These are phyloP conservation scores for Scleromitrula shiraiana DNA, from an alignment of 2,329 filamentous ascomycete species.

Conservation along the genomic window DNA sequence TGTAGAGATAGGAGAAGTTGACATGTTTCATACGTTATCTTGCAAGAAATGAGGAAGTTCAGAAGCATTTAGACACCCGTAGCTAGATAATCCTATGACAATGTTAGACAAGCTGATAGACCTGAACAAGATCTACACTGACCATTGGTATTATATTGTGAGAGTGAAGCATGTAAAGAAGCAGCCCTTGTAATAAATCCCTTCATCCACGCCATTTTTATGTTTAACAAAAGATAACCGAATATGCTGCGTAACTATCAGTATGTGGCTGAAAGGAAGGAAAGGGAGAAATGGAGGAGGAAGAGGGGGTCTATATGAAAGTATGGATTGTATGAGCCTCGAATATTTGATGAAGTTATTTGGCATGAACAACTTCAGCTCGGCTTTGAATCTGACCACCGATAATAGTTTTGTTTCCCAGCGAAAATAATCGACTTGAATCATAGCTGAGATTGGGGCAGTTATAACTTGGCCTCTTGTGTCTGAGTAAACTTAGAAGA, in stretches of 20 bases:
- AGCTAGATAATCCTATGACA: constrained; percentile 14
- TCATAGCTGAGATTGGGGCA: background rate
- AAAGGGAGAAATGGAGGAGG: background rate
- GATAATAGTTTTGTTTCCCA: background rate
- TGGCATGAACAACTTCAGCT: constrained; percentile 5
- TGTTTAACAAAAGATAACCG: background rate
- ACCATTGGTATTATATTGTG: constrained; percentile 9
- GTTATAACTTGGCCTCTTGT: background rate
- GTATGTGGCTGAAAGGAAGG: background rate
- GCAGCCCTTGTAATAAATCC: constrained; percentile 1
- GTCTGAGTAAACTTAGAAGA: no score
- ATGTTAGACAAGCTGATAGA: background rate
- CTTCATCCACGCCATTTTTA: constrained; percentile 7
- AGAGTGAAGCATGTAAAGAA: constrained; percentile 5
- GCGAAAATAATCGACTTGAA: background rate
- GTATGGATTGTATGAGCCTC: background rate
- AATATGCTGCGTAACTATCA: background rate
- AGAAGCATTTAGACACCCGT: constrained; percentile 29
- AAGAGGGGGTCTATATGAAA: background rate
- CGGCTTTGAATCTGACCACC: background rate
- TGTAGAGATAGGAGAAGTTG: background rate
- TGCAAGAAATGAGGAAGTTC: constrained; percentile 34
- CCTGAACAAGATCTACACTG: background rate
- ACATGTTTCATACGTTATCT: constrained; percentile 32
- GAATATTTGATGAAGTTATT: background rate